Evolutionary conservation across 352 stramenopile genomes (phyloP), one percentile per base, ranked within the genome.

Genomic region (Globisporangium spiculum): DNA sequence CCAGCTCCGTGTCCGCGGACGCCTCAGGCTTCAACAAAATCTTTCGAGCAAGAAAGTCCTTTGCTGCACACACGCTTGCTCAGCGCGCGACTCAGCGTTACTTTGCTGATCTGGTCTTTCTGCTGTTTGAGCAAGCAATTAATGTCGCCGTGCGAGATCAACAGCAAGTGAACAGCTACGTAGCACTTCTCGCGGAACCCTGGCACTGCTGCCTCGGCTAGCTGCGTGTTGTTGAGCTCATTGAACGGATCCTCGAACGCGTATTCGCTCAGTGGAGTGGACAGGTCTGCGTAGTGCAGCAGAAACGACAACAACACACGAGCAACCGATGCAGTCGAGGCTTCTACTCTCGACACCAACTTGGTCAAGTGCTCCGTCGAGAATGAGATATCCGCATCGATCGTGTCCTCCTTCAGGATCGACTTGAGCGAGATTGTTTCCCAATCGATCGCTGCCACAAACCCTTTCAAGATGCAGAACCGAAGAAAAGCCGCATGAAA

Each of bases 61-160:
- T 79, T 0, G 78, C 78, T 8, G 80, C 75, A 16, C 82, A 75
- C 71, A 1, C 80, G 80, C 48, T 77, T 80, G 60, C 84, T 94
- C 12, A 94, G 61, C 7, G 86, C 86, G 34, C 88, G 83, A 57
- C 84, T 94, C 16, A 94, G 79, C 46, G 83, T 92, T 18, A 94
- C 80, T 32, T 78, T 76, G 44, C 80, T 89, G 4, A 74, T 78
- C 54, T 91, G 80, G 22, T 90, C 67, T 46, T 77, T 65, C 8
- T 81, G 72, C 34, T 90, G 72, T 2, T 67, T 77, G 48, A 94
- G 57, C 18, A 94, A 58, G 27, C 78, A 79, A 9, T 76, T 80
- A 14, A 93, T 80, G 46, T 93, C 77, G 14, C 84, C 86, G 32
- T 79, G 74, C 10, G 76, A 77, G 34, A 91, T 77, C n/a, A 90